Conservation (phyloP, 495 filamentous ascomycete genomes). For the Penicillium crystallinum region DNA sequence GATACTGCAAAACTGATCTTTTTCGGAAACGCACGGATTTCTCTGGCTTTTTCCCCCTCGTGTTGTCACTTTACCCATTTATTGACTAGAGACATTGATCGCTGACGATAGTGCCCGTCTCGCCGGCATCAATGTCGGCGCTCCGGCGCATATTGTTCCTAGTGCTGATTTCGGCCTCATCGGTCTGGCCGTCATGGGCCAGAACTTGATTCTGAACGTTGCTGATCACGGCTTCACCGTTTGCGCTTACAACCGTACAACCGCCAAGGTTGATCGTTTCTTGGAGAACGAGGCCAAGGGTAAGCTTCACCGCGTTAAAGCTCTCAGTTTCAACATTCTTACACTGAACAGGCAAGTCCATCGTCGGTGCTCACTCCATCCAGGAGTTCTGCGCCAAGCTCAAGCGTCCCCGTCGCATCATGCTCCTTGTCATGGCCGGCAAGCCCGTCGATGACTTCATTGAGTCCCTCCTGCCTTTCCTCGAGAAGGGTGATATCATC, state of each 20-base stretch:
- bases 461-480: constrained; percentile 82
- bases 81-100: constrained; percentile 47
- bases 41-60: not conserved
- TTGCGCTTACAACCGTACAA: constrained; percentile 95
- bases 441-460: constrained; percentile 98
- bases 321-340: constrained; percentile 7
- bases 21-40: constrained; percentile 10
- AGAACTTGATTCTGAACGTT: constrained; percentile 98
- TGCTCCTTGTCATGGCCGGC: constrained; percentile 97
- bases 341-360: constrained; percentile 65
- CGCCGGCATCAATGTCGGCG: constrained; percentile 75
- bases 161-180: constrained; percentile 96
- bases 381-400: constrained; percentile 93
- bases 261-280: constrained; percentile 95
- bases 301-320: constrained; percentile 27
- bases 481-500: constrained; percentile 94
- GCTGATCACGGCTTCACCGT: constrained; percentile 95
- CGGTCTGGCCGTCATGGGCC: constrained; percentile 97
- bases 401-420: constrained; percentile 91
- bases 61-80: constrained; percentile 14
- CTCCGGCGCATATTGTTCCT: constrained; percentile 49
- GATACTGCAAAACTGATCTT: not conserved
- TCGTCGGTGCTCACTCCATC: constrained; percentile 88
- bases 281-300: constrained; percentile 89
- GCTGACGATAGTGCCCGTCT: constrained; percentile 77